Base-by-base conservation (phyloP, 208 protist genomes). In the Leishmania aethiopica region DNA sequence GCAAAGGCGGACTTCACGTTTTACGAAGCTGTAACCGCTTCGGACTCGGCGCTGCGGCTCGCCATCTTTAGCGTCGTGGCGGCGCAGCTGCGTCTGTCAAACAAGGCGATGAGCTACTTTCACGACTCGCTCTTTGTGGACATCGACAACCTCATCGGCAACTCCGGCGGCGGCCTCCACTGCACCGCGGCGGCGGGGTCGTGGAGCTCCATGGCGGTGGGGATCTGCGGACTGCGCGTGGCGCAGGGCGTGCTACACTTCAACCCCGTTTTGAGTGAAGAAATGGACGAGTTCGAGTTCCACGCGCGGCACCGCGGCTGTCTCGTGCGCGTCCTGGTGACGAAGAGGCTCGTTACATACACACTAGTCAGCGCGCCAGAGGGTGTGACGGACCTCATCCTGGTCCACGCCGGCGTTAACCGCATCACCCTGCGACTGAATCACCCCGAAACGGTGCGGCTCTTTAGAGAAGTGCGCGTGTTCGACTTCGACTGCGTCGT, bases 401-500 rank as follows among this genome's bases (percentile, higher is more conserved):
- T 98, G 40, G 88, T 96, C 32, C 96, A 98, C 84, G 90, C 90
- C 37, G 87, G 87, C 25, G 94, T 69, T 28, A 93, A 85, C 62
- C 89, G 92, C 66, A 84, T 98, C 45, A 86, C 91, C 28, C 85
- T 98, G 51, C 81, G 85, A 32, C 73, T 82, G 42, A 85, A 84
- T 62, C 83, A 88, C 49, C 88, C 93, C 10, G 88, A 94, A 78
- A 91, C 90, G 59, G 93, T 97, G 28, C 88, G 90, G 22, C 88
- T 97, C 40, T 90, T 93, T 57, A 86, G 88, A 40, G 91, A 97
- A 64, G 76, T 96, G 37, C 92, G 87, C 75, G 85, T 91, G 35
- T 94, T 97, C 75, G 92, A 96, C 73, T 98, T 97, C 87, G 96
- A 98, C 87, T 89, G 89, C 83, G 92, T 98, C 70, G 80, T 98